Conservation (phyloP, 208 protist genomes). For the Acanthamoeba lenticulata region DNA sequence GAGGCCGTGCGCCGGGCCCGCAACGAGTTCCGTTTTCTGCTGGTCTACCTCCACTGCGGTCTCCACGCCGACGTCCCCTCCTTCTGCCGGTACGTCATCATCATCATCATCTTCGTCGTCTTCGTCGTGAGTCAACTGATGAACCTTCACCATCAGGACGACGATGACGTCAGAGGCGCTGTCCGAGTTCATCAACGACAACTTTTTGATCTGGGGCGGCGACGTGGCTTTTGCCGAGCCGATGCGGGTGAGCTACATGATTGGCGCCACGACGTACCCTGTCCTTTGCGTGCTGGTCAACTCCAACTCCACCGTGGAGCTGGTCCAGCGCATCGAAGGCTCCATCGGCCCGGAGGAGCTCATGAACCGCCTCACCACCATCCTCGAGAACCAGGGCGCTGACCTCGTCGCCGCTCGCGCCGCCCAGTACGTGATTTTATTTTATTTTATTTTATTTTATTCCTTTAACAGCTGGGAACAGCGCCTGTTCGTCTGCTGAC, state of each 20-base stretch:
- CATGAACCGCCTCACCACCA: no score
- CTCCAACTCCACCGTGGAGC: neutral
- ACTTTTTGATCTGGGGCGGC: slow-evolving; percentile 43
- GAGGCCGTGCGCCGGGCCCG: slow-evolving; percentile 18
- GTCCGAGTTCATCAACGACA: slow-evolving; percentile 10
- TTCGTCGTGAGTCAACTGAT: no score
- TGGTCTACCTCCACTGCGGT: slow-evolving; percentile 46
- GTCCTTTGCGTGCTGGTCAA: neutral
- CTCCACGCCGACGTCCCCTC: neutral
- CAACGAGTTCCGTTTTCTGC: slow-evolving; percentile 48
- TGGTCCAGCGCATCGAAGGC: neutral
- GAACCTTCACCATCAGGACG: no score
- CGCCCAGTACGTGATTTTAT: no score
- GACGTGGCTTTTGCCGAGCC: neutral
- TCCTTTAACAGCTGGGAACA: neutral
- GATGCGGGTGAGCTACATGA: neutral
- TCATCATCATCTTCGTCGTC: neutral
- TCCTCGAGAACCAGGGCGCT: no score
- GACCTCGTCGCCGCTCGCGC: no score
- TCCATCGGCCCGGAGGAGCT: no score
- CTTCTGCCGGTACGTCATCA: slow-evolving; percentile 56
- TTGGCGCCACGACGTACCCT: slow-evolving; percentile 27
- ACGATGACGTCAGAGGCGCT: neutral
- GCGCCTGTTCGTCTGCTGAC: no score
- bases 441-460: no score